Conservation (phyloP, 257 asterid species). For the Buddleja alternifolia region DNA sequence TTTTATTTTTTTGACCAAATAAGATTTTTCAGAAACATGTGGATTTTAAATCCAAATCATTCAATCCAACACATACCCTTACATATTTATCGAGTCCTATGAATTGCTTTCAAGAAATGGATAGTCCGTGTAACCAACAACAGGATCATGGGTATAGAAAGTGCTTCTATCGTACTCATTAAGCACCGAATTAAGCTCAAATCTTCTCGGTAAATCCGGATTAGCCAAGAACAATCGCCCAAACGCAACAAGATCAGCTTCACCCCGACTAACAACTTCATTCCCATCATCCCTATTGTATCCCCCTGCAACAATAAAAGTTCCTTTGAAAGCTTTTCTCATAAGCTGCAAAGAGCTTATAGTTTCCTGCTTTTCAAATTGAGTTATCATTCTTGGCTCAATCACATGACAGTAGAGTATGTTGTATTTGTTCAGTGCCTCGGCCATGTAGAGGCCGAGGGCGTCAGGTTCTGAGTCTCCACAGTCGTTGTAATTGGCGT, state of each 20-base stretch:
- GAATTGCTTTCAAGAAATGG: slow-evolving; percentile 38
- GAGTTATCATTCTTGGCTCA: slow-evolving; percentile 42
- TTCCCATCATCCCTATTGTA: slow-evolving; percentile 35
- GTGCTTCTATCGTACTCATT: slow-evolving; percentile 40
- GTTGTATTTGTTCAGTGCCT: slow-evolving; percentile 37
- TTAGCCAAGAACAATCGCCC: slow-evolving; percentile 48
- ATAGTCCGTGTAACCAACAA: slow-evolving; percentile 43
- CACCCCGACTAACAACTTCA: slow-evolving; percentile 20
- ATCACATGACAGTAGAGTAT: slow-evolving; percentile 38
- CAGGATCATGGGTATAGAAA: slow-evolving; percentile 36
- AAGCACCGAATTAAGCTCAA: slow-evolving; percentile 33
- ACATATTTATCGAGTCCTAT: not conserved
- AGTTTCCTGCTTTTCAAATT: slow-evolving; percentile 18
- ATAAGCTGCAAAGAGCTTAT: slow-evolving; percentile 25
- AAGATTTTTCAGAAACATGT: no score
- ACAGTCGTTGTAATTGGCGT: slow-evolving; percentile 29
- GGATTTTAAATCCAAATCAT: no score
- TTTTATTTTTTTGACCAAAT: no score
- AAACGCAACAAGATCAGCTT: slow-evolving; percentile 40
- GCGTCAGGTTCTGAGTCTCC: slow-evolving; percentile 38
- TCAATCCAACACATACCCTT: no score
- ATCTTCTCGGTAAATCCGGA: slow-evolving; percentile 45
- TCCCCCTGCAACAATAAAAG: slow-evolving; percentile 42
- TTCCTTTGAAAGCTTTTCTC: slow-evolving; percentile 43
- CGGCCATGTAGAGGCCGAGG: slow-evolving; percentile 42